Evolutionary conservation across 2,329 filamentous ascomycete species (phyloP), one percentile per base, ranked within the genome.

Genomic region (Cladosporium sp.): DNA sequence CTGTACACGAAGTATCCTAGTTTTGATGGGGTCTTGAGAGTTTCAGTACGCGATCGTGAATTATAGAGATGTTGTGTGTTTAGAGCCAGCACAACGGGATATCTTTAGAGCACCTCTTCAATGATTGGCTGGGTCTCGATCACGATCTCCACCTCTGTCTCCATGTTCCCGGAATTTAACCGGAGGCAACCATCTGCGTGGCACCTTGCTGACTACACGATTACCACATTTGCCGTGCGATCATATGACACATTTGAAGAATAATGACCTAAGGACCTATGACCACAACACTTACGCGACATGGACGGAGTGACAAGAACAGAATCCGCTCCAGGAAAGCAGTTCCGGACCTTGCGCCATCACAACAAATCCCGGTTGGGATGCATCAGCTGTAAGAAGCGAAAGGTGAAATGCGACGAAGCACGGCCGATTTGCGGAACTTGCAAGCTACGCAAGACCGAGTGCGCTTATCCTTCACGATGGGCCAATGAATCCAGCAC

Each of bases 341-440:
- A 25, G 17, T 50, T 50, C 11, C 45, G 45, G 17, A 50, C 45
- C 11, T 28, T 50, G 15, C 45, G 45, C 14, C 30, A 25, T 36
- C 45, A 50, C 28, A 34, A 34, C 45, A 50, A 50, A 11, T 50
- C 45, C 11, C n/a, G 45, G 25, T 17, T 36, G n/a, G 45, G 45
- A n/a, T 50, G 45, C 45, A 36, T 5, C 8, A 17, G 9, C 17
- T 50, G 45, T 20, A 50, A 50, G 45, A 50, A 50, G 14, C 45
- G 45, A n/a, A 50, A 50, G 45, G 45, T 50, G 15, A 50, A 50
- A 50, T 50, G 45, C 45, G 45, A 50, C 9, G 45, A 50, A 28
- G 30, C 28, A 19, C 45, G 28, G 3, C 45, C 45, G 5, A 50
- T 12, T 5, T 50, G 45, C 30, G 45, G 45, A 19, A 36, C 28